Base-by-base conservation (phyloP, 2,329 filamentous ascomycete genomes). In the Cercospora zeina region DNA sequence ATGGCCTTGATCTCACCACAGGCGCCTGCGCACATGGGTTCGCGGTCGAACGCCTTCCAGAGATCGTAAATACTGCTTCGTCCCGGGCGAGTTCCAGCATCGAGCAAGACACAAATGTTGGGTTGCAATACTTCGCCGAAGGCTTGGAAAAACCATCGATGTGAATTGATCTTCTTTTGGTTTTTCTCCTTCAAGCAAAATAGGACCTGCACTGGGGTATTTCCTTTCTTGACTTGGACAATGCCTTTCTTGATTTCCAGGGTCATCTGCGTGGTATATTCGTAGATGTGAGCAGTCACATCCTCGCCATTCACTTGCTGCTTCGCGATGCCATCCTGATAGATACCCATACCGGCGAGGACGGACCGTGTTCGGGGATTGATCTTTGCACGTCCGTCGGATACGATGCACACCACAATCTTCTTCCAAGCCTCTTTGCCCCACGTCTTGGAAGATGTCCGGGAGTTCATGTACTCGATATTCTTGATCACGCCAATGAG, bases 161-260 rank as follows among this genome's bases (percentile, higher is more conserved):
- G 95, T 0, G 95, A 97, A 76, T 99, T 99, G 85, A 99, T 99
- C 83, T 99, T 99, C 82, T 99, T 99, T 80, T 97, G 93, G 75
- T 99, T 99, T 85, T 97, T 97, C 75, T 99, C 95, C 81, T 99
- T 99, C 64, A 99, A 78, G 76, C 95, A 99, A 81, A 99, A 99
- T 4, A 99, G 85, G 81, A 99, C 89, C 79, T 99, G 95, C 1
- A 99, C 90, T 0, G 95, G 93, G 65, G 95, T 92, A 64, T 89
- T 85, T 5, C 83, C 89, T 72, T 92, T 91, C 65, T 95, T 90
- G 54, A 97, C 82, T 53, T 88, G 84, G 8, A 97, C 93, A 45
- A 96, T 85, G 63, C 89, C 89, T 69, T 93, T 96, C 80, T 96
- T 96, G 75, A 97, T 87, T 72, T 91, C 87, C 72, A 97, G 81